Evolutionary conservation across 306 rosid species (phyloP).

Genomic region (Quercus engelmannii): DNA sequence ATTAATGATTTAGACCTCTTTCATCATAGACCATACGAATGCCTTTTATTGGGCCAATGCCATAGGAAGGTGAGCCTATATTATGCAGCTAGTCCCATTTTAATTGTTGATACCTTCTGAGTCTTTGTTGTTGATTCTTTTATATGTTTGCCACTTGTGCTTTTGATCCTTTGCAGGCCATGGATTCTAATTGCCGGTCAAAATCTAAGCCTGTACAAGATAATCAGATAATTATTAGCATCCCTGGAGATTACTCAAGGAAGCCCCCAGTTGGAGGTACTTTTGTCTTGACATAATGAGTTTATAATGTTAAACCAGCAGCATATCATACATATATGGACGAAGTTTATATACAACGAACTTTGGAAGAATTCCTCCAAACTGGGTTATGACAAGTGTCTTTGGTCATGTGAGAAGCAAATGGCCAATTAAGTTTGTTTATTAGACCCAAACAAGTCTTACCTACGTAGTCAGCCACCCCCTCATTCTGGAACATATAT

Average conservation of each 20-base stretch:
- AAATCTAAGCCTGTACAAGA: slow-evolving; percentile 39
- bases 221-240: slow-evolving; percentile 66
- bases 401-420: no score
- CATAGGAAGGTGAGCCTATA: slow-evolving; percentile 51
- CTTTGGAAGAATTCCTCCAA: no score
- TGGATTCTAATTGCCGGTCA: slow-evolving; percentile 23
- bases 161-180: slow-evolving; percentile 28
- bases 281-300: slow-evolving; percentile 1
- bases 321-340: no score
- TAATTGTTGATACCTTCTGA: slow-evolving; percentile 7
- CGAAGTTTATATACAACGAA: no score
- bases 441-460: no score
- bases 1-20: slow-evolving; percentile 80
- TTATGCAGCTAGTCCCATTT: neutral
- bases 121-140: neutral
- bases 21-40: slow-evolving; percentile 92
- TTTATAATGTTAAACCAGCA: neutral
- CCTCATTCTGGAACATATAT: no score
- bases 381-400: no score
- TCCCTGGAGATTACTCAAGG: slow-evolving; percentile 93
- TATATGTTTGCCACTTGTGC: slow-evolving; percentile 9
- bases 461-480: no score
- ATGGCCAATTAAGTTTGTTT: no score
- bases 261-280: slow-evolving; percentile 91
- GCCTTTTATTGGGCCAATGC: slow-evolving; percentile 72